phyloP scores from a whole-genome alignment of 75 land plant genomes.

The Sequoiadendron giganteum region DNA sequence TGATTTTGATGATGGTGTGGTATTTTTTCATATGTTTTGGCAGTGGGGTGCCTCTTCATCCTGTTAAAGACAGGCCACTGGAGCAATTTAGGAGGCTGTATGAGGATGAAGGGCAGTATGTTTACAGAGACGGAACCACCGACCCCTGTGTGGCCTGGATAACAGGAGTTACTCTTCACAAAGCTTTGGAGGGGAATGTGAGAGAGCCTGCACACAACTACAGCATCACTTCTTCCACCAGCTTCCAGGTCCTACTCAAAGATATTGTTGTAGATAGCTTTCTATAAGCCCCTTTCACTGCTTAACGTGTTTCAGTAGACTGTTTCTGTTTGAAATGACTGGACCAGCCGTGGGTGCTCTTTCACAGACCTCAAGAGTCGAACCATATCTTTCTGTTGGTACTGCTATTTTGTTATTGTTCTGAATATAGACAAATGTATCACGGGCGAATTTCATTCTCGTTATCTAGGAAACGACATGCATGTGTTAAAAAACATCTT shows the following conservation, averaged over 20 bases:
- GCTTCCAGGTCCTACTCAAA: constrained; percentile 7
- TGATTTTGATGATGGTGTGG: not conserved
- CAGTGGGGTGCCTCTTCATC: constrained; percentile 18
- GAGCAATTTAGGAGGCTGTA: constrained; percentile 16
- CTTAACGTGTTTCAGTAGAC: not conserved
- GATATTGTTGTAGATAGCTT: constrained; percentile 4
- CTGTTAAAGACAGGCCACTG: constrained; percentile 15
- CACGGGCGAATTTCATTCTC: no score
- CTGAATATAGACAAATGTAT: not conserved
- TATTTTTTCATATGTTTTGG: not conserved
- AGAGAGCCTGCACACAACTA: constrained; percentile 10
- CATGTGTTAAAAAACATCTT: no score
- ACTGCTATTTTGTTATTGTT: not conserved
- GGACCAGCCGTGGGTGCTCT: not conserved
- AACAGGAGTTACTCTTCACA: constrained; percentile 1
- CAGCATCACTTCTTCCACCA: not conserved
- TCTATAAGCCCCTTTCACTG: not conserved
- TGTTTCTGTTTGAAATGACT: not conserved
- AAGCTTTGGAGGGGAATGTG: not conserved
- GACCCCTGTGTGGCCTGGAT: constrained; percentile 12
- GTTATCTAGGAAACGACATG: no score
- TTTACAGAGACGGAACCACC: constrained; percentile 19
- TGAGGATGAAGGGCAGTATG: constrained; percentile 17
- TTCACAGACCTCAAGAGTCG: not conserved
- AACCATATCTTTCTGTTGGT: not conserved